Evolutionary conservation across 192 early-diverging fungal species (phyloP).

Genomic region (Phlyctochytrium bullatum): DNA sequence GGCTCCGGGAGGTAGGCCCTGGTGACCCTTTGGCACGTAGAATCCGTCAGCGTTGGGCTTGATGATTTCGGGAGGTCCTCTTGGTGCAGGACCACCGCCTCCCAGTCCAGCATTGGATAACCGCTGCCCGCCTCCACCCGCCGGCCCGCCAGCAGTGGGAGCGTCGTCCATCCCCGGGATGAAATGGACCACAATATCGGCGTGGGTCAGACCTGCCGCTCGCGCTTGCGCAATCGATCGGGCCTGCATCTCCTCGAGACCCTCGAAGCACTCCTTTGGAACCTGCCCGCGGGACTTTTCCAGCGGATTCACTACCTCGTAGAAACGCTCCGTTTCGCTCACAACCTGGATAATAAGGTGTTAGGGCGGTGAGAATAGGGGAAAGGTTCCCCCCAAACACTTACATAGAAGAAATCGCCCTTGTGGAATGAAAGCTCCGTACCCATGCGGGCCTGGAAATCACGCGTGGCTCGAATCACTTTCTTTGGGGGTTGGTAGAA

Average conservation of each 20-base stretch:
- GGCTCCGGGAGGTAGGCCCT: background rate
- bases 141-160: background rate
- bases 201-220: background rate
- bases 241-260: constrained; percentile 16
- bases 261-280: constrained; percentile 28
- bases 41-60: background rate
- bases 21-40: background rate
- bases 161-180: background rate
- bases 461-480: background rate
- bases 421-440: constrained; percentile 37
- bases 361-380: background rate
- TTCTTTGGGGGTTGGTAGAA: background rate
- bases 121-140: background rate
- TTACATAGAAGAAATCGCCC: constrained; percentile 55
- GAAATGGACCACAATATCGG: background rate
- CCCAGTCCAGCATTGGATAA: background rate
- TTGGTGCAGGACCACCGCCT: background rate
- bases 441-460: constrained; percentile 7
- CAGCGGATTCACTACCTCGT: constrained; percentile 46
- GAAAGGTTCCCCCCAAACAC: constrained; percentile 3
- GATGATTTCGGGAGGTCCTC: constrained; percentile 3
- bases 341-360: constrained; percentile 29
- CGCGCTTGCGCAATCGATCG: background rate
- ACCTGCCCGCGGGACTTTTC: constrained; percentile 35
- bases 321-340: constrained; percentile 23